Evolutionary conservation across 2,329 filamentous ascomycete genomes (phyloP), one percentile per base, ranked within the genome.

Genomic region (Bipolaris gigantea): DNA sequence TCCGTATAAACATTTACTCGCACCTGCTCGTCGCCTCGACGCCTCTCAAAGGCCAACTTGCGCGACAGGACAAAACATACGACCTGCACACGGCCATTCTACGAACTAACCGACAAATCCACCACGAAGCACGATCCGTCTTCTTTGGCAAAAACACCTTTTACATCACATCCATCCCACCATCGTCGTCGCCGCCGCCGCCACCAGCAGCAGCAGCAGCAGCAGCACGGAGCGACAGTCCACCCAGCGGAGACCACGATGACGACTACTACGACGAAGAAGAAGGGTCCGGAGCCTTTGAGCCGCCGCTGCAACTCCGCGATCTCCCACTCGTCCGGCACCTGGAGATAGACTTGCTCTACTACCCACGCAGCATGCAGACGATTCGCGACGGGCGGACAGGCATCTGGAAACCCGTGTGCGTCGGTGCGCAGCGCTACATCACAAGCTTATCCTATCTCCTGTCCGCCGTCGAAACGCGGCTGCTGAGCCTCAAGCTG

Each of bases 61-160:
- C 63, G 3, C 60, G 65, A 5, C 55, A 55, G n/a, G 53, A 42
- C 23, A 54, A 64, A 39, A 60, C 60, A 50, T 74, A 73, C 57
- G 57, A 62, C n/a, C 60, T 70, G 3, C 65, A 71, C 27, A 71
- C 75, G 5, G 59, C 60, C 32, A 70, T 79, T 41, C 67, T 79
- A 2, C 64, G 72, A 15, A 65, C 64, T 19, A 76, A 70, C 60
- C 73, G 70, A 44, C 70, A 73, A 30, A 69, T 78, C 53, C 65
- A 77, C 63, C 66, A 70, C 27, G 77, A 79, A 65, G 75, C 76
- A 1, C 68, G 71, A 23, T 64, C 64, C 23, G 65, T 76, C 21
- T 75, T 79, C 52, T 77, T 76, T 56, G 67, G 67, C 51, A 74
- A 73, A 52, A 79, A 79, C 57, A 68, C 63, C 9, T 76, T 79